Evolutionary conservation across 371 early-diverging fungal genomes (phyloP).

Genomic region (Funneliformis caledonium): DNA sequence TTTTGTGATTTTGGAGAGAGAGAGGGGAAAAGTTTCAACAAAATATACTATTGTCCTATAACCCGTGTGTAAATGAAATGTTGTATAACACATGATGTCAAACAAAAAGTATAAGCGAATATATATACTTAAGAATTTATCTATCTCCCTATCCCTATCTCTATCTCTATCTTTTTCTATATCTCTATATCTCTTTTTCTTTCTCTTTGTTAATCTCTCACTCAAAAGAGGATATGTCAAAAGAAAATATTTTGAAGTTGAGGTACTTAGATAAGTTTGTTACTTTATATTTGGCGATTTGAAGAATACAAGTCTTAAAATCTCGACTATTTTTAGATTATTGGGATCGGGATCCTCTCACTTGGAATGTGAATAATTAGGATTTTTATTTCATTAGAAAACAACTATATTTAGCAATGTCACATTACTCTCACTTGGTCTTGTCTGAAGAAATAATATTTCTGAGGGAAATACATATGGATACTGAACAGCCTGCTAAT

Average conservation of each 20-base stretch:
- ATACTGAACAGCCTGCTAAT: constrained; percentile 22
- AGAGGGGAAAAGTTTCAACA: too few species aligned
- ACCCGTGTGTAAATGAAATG: too few species aligned
- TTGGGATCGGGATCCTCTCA: background rate
- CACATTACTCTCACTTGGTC: background rate
- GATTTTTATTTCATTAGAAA: constrained; percentile 3
- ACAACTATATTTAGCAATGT: background rate
- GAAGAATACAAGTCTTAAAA: background rate
- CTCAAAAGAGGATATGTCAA: background rate
- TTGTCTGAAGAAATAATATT: constrained; percentile 30
- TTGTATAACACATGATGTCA: too few species aligned
- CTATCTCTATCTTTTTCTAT: too few species aligned
- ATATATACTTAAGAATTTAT: too few species aligned
- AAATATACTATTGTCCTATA: too few species aligned
- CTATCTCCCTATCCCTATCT: too few species aligned
- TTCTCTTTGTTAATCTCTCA: too few species aligned
- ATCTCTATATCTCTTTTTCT: too few species aligned
- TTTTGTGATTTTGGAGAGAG: too few species aligned
- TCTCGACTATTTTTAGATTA: background rate
- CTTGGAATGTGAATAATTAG: background rate
- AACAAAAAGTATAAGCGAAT: too few species aligned
- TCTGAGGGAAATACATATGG: constrained; percentile 11
- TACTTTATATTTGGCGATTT: background rate
- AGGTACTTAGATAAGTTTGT: constrained; percentile 13
- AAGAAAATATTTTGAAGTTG: constrained; percentile 7